Evolutionary conservation across 2,329 filamentous ascomycete species (phyloP), one percentile per base, ranked within the genome.

Genomic region (Xylaria sp.): DNA sequence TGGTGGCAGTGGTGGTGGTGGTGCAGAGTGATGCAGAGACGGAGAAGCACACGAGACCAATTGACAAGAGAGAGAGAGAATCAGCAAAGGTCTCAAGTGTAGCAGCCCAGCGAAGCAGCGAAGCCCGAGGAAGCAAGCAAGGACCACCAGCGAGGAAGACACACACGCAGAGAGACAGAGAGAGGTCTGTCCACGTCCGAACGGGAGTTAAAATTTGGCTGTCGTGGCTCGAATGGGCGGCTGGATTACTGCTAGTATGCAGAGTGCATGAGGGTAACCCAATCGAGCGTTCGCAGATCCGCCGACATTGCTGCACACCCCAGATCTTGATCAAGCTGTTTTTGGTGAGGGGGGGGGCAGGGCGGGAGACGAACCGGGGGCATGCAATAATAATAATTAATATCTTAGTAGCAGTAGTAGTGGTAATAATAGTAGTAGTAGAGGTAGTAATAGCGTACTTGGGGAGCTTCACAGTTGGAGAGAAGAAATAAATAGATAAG

Each of bases 221-320:
- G 74, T 76, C 74, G 74, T 76, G 74, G 74, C 74, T 76, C 74
- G 73, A 76, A 76, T 76, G 69, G 70, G 66, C 70, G 70, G 69
- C 69, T 69, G 67, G 70, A 68, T 70, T 70, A 47, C 60, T 59
- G 70, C 70, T 72, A 72, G 71, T 73, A 72, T 75, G 73, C 73
- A 75, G 72, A 65, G 58, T 74, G 71, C 72, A 73, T 70, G 71
- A 70, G 67, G 58, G 71, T 73, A 72, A 72, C 72, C 73, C 72
- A 74, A 75, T 75, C 69, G 68, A 73, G 69, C 53, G 64, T 69
- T 71, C 69, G 72, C 70, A 73, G 72, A 73, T 73, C 71, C 71
- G 70, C 71, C 68, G 66, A 63, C 57, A 58, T 61, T 63, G 60
- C 63, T 65, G 63, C 63, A 67, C 65, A 64, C 65, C 65, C 63